phyloP scores from a whole-genome alignment of 1,284 basidiomycete species.

The Cryptococcus depauperatus region DNA sequence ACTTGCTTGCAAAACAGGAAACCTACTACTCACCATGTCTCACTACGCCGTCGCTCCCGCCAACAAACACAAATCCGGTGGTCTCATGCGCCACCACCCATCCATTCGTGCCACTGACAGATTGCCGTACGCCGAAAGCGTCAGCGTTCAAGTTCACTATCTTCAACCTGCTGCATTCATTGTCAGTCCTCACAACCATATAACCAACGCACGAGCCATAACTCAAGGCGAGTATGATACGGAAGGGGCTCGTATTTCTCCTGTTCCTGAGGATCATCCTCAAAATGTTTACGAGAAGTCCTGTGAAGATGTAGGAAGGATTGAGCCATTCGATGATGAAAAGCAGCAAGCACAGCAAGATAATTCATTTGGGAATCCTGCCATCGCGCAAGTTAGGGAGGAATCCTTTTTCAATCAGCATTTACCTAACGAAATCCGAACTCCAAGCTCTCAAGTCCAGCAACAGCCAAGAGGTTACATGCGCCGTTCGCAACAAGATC shows the following conservation, averaged over 20 bases:
- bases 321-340: background rate
- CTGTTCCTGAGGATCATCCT: background rate
- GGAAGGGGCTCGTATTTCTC: background rate
- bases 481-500: background rate
- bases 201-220: background rate
- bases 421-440: too few species aligned
- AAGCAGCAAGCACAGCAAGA: too few species aligned
- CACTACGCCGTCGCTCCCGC: background rate
- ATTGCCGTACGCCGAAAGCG: background rate
- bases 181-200: background rate
- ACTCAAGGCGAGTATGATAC: background rate
- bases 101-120: constrained; percentile 2
- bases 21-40: background rate
- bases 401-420: too few species aligned
- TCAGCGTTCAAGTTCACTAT: background rate
- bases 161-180: background rate
- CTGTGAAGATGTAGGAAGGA: background rate
- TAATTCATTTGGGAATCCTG: too few species aligned
- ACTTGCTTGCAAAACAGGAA: too few species aligned
- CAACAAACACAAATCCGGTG: background rate
- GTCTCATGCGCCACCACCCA: constrained; percentile 3
- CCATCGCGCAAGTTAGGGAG: too few species aligned
- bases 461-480: too few species aligned
- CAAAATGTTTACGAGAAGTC: background rate
- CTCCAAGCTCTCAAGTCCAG: too few species aligned